Evolutionary conservation across 805 yeast genomes (phyloP).

Genomic region (Pichia manshurica): DNA sequence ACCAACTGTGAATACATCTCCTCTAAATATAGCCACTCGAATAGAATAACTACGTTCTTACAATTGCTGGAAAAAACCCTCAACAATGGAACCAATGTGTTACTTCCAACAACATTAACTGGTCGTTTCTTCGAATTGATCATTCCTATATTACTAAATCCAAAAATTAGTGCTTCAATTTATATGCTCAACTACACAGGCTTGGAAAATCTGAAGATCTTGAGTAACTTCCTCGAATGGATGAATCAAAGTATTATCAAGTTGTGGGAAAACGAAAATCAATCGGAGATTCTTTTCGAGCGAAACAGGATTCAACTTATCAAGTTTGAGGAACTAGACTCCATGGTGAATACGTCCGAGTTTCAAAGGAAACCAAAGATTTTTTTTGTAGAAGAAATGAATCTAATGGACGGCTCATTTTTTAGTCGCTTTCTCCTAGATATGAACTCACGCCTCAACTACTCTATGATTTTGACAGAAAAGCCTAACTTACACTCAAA

Average conservation of each 20-base stretch:
- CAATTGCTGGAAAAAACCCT: slow-evolving; percentile 59
- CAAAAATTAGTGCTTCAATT: not conserved
- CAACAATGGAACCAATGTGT: slow-evolving; percentile 70
- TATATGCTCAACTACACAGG: slow-evolving; percentile 74
- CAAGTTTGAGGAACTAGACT: slow-evolving; percentile 49
- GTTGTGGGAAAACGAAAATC: slow-evolving; percentile 70
- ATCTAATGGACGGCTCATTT: slow-evolving; percentile 57
- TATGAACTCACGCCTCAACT: slow-evolving; percentile 58
- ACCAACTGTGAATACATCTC: slow-evolving; percentile 63
- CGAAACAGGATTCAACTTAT: slow-evolving; percentile 48
- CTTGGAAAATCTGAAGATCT: slow-evolving; percentile 69
- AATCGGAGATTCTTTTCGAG: slow-evolving; percentile 65
- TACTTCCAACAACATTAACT: slow-evolving; percentile 76
- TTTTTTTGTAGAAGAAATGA: slow-evolving; percentile 69
- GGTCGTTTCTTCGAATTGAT: slow-evolving; percentile 78
- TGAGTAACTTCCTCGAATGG: slow-evolving; percentile 92
- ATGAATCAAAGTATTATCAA: slow-evolving; percentile 82
- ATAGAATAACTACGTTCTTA: slow-evolving; percentile 58
- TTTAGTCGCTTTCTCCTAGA: slow-evolving; percentile 46
- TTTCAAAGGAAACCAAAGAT: slow-evolving; percentile 52
- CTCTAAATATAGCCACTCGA: slow-evolving; percentile 54
- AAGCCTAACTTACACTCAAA: slow-evolving; percentile 33
- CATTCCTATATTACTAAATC: slow-evolving; percentile 47
- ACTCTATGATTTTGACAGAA: slow-evolving; percentile 74
- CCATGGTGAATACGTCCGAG: slow-evolving; percentile 28